Evolutionary conservation across 305 asterid genomes (phyloP).

Genomic region (Fraxinus sp.): DNA sequence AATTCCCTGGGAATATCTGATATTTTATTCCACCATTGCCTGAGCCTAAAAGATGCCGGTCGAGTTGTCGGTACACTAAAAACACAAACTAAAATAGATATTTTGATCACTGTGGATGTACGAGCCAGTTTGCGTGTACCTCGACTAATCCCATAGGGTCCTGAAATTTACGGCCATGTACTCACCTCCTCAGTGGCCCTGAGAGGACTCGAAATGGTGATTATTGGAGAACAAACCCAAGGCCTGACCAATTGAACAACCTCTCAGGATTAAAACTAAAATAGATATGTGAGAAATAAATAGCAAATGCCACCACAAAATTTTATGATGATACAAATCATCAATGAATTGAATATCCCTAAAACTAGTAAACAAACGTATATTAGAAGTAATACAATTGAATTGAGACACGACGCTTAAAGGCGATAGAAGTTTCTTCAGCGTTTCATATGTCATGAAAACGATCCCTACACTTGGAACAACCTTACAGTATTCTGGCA

Average conservation of each 20-base stretch:
- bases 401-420: conserved; percentile 21
- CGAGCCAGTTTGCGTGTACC: not conserved
- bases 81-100: not conserved
- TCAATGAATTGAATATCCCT: conserved; percentile 20
- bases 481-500: conserved; percentile 95
- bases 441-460: conserved; percentile 90
- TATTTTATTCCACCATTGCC: conserved; percentile 13
- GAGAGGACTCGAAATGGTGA: too few relatives aligned
- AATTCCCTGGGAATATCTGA: conserved; percentile 18
- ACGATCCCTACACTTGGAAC: conserved; percentile 92
- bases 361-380: conserved; percentile 14
- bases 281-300: not conserved
- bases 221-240: too few relatives aligned
- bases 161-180: too few relatives aligned
- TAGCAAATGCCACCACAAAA: conserved; percentile 11
- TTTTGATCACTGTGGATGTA: too few relatives aligned
- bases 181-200: too few relatives aligned
- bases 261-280: not conserved
- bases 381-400: conserved; percentile 26
- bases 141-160: not conserved
- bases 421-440: conserved; percentile 75
- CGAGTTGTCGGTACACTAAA: not conserved
- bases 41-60: conserved; percentile 1
- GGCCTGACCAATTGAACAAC: too few relatives aligned
- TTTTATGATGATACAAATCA: conserved; percentile 26